Conservation (phyloP, 352 stramenopile species). For the Blastocystis sp. region DNA sequence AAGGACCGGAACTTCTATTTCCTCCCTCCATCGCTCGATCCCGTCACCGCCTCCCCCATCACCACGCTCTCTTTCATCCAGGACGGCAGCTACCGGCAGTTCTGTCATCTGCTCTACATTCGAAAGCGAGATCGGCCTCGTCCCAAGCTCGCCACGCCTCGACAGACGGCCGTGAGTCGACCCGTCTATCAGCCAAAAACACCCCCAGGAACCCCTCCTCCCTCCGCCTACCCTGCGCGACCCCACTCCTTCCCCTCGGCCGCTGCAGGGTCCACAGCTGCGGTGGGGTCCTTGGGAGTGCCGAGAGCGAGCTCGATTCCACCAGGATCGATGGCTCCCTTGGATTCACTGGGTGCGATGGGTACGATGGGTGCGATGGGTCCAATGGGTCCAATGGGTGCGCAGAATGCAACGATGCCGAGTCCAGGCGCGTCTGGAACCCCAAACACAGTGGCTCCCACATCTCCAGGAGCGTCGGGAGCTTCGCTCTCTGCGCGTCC, state of each 20-base stretch:
- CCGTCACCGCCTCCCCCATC: neutral
- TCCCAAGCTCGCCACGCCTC: neutral
- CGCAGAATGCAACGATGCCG: neutral
- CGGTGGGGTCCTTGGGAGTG: too few relatives aligned
- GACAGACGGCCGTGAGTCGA: neutral
- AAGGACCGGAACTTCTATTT: constrained; percentile 35
- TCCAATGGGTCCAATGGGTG: neutral
- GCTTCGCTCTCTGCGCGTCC: neutral
- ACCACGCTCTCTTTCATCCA: neutral
- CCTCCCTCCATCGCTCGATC: constrained; percentile 4
- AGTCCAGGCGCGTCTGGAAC: neutral
- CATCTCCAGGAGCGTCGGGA: neutral
- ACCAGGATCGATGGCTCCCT: neutral
- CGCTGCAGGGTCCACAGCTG: too few relatives aligned
- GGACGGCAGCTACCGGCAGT: constrained; percentile 12
- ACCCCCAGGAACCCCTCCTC: neutral
- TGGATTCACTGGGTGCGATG: neutral
- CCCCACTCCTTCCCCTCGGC: neutral
- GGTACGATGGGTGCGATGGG: neutral
- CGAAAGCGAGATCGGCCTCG: neutral
- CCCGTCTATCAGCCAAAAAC: neutral
- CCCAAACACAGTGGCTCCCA: neutral
- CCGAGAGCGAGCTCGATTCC: neutral
- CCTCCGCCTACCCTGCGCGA: neutral
- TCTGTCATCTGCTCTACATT: constrained; percentile 41